Base-by-base conservation (phyloP, 441 rosid genomes). In the Arabidopsis hybrid region DNA sequence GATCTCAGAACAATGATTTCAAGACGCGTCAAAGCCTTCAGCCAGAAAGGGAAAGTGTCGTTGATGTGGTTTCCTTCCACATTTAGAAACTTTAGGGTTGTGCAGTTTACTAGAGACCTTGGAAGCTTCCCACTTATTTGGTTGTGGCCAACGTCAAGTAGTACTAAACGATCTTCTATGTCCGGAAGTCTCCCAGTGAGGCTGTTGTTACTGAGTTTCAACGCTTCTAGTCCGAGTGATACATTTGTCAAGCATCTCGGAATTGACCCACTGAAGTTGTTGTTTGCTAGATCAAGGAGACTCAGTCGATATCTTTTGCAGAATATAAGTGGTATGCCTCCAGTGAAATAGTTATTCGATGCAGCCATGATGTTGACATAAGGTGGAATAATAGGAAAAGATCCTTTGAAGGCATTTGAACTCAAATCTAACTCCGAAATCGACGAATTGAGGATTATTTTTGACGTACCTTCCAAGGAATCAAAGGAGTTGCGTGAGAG, bases 281-380 rank as follows among this genome's bases (percentile, higher is more conserved):
- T 65, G 36, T 46, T 4, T 1, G 69, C 47, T 32, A 65, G 42
- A 65, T 65, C 69, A 47, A 65, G 57, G n/a, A 65, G n/a, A 3
- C 5, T 3, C 0, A 16, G 9, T 9, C 31, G 31, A 29, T 1
- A 29, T 29, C 31, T 34, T 26, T 47, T 43, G 57, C 69, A 65
- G 3, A 65, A 6, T 31, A 14, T 3, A 2, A 49, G 18, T 47
- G 69, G 58, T 65, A 65, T 47, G 29, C 6, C 46, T 29, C 69
- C 69, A 3, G 32, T 5, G 42, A 49, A 47, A 11, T 16, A 10
- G 6, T 65, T 65, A 8, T 47, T 65, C 13, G 69, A 65, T 10
- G 56, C 58, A 4, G 1, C 3, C 39, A 65, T 26, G 69, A 49
- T 3, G 4, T 3, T 1, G 6, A 32, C 9, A 8, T 9, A 7